Percentiles rank a stretch among this genome's conserved stretches.
These are phyloP conservation scores for Trametes sp. DNA, from an alignment of 1,284 basidiomycete species.

Conservation along the genomic window DNA sequence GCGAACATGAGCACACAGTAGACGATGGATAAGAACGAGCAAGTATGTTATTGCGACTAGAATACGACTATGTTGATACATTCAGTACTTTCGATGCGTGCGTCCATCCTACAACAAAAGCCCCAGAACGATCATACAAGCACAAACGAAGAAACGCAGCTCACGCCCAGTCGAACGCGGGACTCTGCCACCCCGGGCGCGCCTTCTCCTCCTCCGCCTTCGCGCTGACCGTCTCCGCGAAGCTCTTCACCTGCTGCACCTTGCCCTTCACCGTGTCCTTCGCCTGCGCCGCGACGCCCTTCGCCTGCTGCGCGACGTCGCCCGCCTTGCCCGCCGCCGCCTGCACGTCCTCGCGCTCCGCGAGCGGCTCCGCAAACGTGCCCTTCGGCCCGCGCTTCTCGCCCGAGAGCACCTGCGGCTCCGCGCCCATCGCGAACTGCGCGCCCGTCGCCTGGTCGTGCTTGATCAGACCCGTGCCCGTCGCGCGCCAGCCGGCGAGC, in stretches of 20 bases:
- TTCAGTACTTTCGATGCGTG: background rate
- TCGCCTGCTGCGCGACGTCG: slow-evolving; percentile 23
- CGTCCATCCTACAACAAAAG: background rate
- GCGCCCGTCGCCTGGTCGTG: slow-evolving; percentile 49
- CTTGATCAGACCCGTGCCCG: slow-evolving; percentile 67
- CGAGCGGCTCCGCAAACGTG: slow-evolving; percentile 55
- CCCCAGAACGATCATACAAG: background rate
- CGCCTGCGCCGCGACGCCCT: slow-evolving; percentile 40
- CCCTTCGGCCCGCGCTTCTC: slow-evolving; percentile 71
- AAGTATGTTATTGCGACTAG: too few relatives aligned
- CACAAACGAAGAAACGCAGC: background rate
- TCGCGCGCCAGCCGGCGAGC: slow-evolving; percentile 57
- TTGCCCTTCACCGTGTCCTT: slow-evolving; percentile 47
- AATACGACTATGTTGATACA: background rate
- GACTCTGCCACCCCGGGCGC: slow-evolving; percentile 56
- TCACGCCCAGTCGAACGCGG: slow-evolving; percentile 52
- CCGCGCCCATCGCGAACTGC: slow-evolving; percentile 70
- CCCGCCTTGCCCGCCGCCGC: background rate
- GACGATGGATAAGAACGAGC: too few relatives aligned
- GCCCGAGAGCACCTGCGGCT: slow-evolving; percentile 71
- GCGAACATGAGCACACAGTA: too few relatives aligned
- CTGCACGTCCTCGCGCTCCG: slow-evolving; percentile 33
- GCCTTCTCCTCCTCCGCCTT: slow-evolving; percentile 54
- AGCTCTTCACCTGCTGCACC: slow-evolving; percentile 51
- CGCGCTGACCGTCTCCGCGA: slow-evolving; percentile 52